Evolutionary conservation across 495 filamentous ascomycete genomes (phyloP).

Genomic region (Podospora pseudopauciseta): DNA sequence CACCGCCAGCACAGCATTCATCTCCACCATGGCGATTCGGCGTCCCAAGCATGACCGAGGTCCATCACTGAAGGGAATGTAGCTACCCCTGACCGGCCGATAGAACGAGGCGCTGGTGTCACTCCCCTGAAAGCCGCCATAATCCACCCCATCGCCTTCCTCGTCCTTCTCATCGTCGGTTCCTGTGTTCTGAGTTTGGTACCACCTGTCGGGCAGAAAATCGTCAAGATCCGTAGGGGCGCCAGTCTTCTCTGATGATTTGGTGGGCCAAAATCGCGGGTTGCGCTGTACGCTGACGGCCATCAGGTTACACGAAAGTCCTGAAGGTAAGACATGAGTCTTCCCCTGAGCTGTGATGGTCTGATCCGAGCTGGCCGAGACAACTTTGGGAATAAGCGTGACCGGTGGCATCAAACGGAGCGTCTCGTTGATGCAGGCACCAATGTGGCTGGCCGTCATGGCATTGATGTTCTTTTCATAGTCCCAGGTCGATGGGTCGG

Average conservation of each 20-base stretch:
- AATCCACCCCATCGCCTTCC: conserved; percentile 43
- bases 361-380: conserved; percentile 45
- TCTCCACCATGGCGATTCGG: conserved; percentile 74
- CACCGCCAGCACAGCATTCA: conserved; percentile 62
- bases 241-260: conserved; percentile 35
- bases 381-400: conserved; percentile 58
- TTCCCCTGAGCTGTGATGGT: conserved; percentile 48
- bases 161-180: conserved; percentile 7
- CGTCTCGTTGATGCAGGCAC: conserved; percentile 66
- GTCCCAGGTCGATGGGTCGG: conserved; percentile 53
- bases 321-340: conserved; percentile 48
- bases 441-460: conserved; percentile 58
- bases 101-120: conserved; percentile 55
- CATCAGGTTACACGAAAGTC: conserved; percentile 44
- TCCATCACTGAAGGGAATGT: conserved; percentile 71
- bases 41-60: conserved; percentile 63
- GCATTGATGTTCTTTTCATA: conserved; percentile 57
- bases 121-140: conserved; percentile 51
- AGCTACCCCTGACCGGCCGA: conserved; percentile 60
- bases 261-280: conserved; percentile 60
- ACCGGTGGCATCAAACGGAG: conserved; percentile 62
- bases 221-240: conserved; percentile 44
- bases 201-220: conserved; percentile 47
- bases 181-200: conserved; percentile 25
- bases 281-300: conserved; percentile 53